These are phyloP conservation scores for Alnus rubra DNA, from an alignment of 306 rosid genomes.

Conservation along the genomic window DNA sequence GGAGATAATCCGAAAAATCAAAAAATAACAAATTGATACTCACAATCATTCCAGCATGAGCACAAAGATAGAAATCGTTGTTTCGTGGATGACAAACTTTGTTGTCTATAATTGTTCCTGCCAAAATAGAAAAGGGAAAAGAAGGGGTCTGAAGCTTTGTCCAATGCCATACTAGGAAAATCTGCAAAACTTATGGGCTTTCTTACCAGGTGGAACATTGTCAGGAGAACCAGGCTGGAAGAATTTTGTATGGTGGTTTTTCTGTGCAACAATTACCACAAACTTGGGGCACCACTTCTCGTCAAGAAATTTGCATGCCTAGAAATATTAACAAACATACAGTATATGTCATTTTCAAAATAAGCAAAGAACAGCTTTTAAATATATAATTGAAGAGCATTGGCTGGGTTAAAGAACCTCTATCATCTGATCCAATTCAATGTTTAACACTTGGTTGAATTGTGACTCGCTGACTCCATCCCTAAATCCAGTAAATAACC, in stretches of 20 bases:
- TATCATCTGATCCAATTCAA: slow-evolving; percentile 75
- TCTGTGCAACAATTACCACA: slow-evolving; percentile 82
- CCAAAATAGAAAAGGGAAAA: background rate
- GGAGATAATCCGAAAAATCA: background rate
- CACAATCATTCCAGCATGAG: slow-evolving; percentile 98
- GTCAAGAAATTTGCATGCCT: slow-evolving; percentile 90
- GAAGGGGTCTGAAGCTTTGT: background rate
- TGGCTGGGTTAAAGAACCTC: slow-evolving; percentile 45
- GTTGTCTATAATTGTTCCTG: slow-evolving; percentile 92
- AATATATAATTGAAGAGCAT: background rate
- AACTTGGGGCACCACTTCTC: slow-evolving; percentile 85
- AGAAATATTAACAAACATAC: background rate
- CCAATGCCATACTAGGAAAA: background rate
- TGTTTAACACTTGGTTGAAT: slow-evolving; percentile 83
- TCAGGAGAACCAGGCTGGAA: slow-evolving; percentile 74
- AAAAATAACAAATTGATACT: slow-evolving; percentile 23
- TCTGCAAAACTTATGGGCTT: background rate
- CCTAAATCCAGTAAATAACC: slow-evolving; percentile 38
- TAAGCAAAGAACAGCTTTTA: background rate
- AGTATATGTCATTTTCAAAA: background rate
- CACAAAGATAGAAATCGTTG: slow-evolving; percentile 87
- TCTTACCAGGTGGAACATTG: slow-evolving; percentile 84
- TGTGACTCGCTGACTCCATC: slow-evolving; percentile 97
- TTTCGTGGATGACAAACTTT: slow-evolving; percentile 84
- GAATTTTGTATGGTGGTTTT: slow-evolving; percentile 89